Conservation (phyloP, 306 rosid species). For the Begonia fuchsioides region DNA sequence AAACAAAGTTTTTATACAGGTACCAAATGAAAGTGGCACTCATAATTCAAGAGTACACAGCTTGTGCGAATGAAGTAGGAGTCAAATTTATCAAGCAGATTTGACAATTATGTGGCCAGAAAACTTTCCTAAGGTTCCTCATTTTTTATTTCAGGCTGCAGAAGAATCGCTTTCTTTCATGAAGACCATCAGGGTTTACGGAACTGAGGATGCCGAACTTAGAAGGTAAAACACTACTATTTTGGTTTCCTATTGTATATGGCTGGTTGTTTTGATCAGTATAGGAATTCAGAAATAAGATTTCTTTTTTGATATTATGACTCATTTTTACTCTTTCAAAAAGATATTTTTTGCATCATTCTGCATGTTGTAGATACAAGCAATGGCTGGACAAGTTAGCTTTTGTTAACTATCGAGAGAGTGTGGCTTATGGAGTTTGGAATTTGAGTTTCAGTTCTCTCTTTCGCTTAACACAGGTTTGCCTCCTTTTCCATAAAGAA, state of each 20-base stretch:
- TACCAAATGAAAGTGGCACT: conserved; percentile 49
- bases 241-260: conserved; percentile 5
- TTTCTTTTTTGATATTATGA: too few relatives aligned
- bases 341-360: conserved; percentile 2
- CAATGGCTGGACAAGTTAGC: conserved; percentile 48
- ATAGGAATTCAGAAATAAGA: too few relatives aligned
- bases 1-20: conserved; percentile 17
- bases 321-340: too few relatives aligned
- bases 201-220: conserved; percentile 39
- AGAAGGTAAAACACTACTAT: conserved; percentile 28
- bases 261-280: neutral
- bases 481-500: conserved; percentile 5
- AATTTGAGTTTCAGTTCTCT: conserved; percentile 41
- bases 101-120: conserved; percentile 2
- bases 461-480: conserved; percentile 67
- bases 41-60: conserved; percentile 56
- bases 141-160: conserved; percentile 37
- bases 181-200: conserved; percentile 40
- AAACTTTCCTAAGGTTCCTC: conserved; percentile 1
- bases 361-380: conserved; percentile 38
- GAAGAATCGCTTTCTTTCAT: conserved; percentile 46
- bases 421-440: conserved; percentile 62
- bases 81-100: conserved; percentile 8
- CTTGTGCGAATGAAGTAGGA: conserved; percentile 56
- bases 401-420: conserved; percentile 39